Evolutionary conservation across 257 asterid genomes (phyloP), one percentile per base, ranked within the genome.

Genomic region (Solanum virginianum): DNA sequence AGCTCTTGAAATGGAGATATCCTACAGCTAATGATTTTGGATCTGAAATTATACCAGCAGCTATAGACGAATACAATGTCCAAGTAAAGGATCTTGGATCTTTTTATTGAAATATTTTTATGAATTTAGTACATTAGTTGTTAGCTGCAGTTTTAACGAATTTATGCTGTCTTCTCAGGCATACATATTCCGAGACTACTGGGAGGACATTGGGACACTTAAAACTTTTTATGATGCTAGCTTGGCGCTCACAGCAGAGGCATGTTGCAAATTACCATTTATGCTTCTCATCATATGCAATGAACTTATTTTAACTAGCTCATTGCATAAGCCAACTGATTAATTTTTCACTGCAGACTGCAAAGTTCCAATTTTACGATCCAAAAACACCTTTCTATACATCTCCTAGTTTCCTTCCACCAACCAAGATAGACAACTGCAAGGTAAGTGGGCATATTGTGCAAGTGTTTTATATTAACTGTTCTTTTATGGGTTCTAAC

Each of bases 121-220:
- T 9, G 24, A 24, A 77, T 70, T 2, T 29, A 77, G 24, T 77
- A 14, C 16, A 77, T 15, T 77, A 16, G 24, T 49, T 22, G 9
- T 4, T 15, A 26, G 15, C 63, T 14, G 6, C 26, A 77, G 15
- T 51, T 77, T 69, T 83, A 68, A 16, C 57, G n/a, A 51, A 36
- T 43, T 15, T 11, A 57, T 49, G 60, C 8, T 77, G 8, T 87
- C 63, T 74, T 85, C 49, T 82, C 96, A 96, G 98, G 98, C 94
- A 5, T 96, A 93, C 87, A 83, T 95, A 59, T 96, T 96, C 88
- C 90, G 95, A 87, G 99, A 96, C 92, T 95, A 95, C 91, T 96
- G 99, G 98, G 99, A 96, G 79, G 99, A 96, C 89, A 94, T 96
- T 72, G 98, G 98, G 77, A 94, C 95, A 15, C 88, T 95, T 63